Base-by-base conservation (phyloP, 208 protist genomes). In the Hexamita inflata region DNA sequence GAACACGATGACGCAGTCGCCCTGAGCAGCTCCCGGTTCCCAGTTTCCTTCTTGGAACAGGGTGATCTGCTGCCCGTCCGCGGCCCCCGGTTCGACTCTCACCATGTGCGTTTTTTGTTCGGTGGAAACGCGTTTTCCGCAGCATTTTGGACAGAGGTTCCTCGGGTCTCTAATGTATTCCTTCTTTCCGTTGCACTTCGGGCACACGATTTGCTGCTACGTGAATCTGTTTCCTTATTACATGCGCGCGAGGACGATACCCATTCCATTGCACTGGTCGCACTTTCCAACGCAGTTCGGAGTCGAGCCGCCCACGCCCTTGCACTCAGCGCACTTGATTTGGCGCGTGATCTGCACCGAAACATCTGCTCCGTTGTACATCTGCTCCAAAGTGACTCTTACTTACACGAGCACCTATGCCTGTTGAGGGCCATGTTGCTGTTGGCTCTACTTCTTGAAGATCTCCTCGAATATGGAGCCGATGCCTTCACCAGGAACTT, bases 351-450 rank as follows among this genome's bases (percentile, higher is more conserved):
- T n/a, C 11, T 7, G n/a, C 4, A 70, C 64, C 2, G 32, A 57
- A n/a, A n/a, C 42, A 32, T 38, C 30, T 11, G n/a, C 38, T 70
- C 64, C 64, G 11, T 15, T 40, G 35, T 45, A 70, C 2, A 45
- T 9, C 64, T 70, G 11, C 38, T 70, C 64, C 11, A 70, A 38
- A 45, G 64, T 70, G 7, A n/a, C 15, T 35, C 9, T 11, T 9
- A 70, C 15, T n/a, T 49, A 45, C 28, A 7, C 64, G 9, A 70
- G 11, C 4, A 34, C 30, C 35, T 70, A 15, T 19, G 30, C 26
- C 38, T 70, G 35, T 38, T 70, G 2, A 11, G 64, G 64, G 15
- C 64, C 64, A 45, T 38, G 64, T n/a, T 70, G n/a, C n/a, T n/a
- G n/a, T n/a, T n/a, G n/a, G n/a, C n/a, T n/a, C n/a, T n/a, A n/a